phyloP scores from a whole-genome alignment of 2,329 filamentous ascomycete genomes.

The Sclerotinia glacialis region DNA sequence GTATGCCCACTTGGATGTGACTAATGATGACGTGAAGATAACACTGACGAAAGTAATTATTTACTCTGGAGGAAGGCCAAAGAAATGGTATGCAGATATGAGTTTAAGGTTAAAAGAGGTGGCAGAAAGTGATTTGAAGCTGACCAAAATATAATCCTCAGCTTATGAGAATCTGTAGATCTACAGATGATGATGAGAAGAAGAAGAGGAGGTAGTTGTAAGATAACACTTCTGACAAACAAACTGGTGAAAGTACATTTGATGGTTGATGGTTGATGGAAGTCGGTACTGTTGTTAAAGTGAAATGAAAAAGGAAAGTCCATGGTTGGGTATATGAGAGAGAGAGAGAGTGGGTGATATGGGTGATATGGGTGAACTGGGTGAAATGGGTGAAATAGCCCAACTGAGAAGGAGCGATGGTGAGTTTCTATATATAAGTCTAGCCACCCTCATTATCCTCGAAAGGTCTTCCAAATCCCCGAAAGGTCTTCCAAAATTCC shows the following conservation, averaged over 20 bases:
- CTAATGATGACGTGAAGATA: slow-evolving; percentile 19
- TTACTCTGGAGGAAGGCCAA: neutral
- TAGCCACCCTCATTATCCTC: neutral
- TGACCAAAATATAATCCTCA: slow-evolving; percentile 24
- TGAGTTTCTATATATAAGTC: neutral
- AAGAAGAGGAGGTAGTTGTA: slow-evolving; percentile 1
- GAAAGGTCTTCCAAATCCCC: neutral
- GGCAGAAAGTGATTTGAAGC: slow-evolving; percentile 15
- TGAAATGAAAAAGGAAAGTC: slow-evolving; percentile 7
- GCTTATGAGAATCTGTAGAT: slow-evolving; percentile 16
- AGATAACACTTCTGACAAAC: neutral
- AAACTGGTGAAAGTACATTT: neutral
- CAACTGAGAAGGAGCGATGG: neutral
- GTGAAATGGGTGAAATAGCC: neutral
- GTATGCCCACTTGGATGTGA: slow-evolving; percentile 13
- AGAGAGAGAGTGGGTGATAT: neutral
- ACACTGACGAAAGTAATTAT: neutral
- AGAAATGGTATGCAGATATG: slow-evolving; percentile 19
- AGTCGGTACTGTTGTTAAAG: neutral
- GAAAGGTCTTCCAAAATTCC: neutral
- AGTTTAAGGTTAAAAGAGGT: slow-evolving; percentile 13
- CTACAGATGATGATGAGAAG: neutral
- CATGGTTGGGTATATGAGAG: neutral
- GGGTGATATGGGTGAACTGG: too few relatives aligned
- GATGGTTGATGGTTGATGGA: neutral